These are phyloP conservation scores for Planoprotostelium fungivorum DNA, from an alignment of 78 protist genomes.

Conservation along the genomic window DNA sequence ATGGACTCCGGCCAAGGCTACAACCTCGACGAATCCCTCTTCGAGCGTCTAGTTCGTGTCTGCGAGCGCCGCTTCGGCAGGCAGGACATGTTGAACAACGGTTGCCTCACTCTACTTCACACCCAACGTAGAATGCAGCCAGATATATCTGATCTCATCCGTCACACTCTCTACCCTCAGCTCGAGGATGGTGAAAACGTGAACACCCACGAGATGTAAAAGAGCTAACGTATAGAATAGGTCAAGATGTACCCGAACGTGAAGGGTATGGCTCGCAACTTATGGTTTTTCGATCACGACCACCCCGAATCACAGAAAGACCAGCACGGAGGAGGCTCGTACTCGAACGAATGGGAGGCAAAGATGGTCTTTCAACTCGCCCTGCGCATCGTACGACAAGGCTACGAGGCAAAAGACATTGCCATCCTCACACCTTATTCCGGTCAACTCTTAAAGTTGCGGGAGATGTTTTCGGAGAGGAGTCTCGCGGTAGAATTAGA, in stretches of 20 bases:
- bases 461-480: neutral
- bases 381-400: constrained; percentile 33
- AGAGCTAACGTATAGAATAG: neutral
- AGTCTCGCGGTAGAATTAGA: neutral
- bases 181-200: constrained; percentile 1
- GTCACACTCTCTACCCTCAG: constrained; percentile 29
- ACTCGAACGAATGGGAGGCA: constrained; percentile 57
- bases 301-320: too few species aligned
- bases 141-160: constrained; percentile 54
- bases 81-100: neutral
- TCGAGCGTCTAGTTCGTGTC: constrained; percentile 68
- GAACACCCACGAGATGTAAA: neutral
- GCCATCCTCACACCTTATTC: constrained; percentile 74
- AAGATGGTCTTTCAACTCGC: constrained; percentile 15
- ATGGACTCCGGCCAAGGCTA: constrained; percentile 20
- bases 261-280: constrained; percentile 21
- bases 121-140: constrained; percentile 86
- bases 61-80: neutral
- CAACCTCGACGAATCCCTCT: constrained; percentile 57
- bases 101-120: constrained; percentile 14
- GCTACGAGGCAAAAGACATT: constrained; percentile 17
- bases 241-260: neutral
- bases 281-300: constrained; percentile 56
- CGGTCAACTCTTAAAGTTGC: constrained; percentile 74
- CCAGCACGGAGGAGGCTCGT: neutral